phyloP scores from a whole-genome alignment of 805 yeast genomes.

The Myxozyma vanderwaltii region DNA sequence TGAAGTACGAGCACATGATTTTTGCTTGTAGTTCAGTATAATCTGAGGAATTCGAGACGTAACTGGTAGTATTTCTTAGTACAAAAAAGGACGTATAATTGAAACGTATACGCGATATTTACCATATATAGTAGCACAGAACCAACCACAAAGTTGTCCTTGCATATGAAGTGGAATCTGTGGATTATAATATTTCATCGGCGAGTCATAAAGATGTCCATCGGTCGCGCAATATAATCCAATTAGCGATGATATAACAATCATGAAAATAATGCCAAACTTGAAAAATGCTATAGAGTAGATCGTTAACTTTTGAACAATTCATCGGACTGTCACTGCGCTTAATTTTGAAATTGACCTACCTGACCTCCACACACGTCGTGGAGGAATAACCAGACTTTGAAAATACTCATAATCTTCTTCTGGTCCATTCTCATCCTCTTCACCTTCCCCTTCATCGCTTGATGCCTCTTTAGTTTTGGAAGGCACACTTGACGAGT shows the following conservation, averaged over 20 bases:
- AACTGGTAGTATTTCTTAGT: conserved; percentile 4
- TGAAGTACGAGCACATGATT: conserved; percentile 93
- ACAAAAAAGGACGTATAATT: not conserved
- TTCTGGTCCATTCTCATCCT: conserved; percentile 5
- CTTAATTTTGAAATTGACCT: not conserved
- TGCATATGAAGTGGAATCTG: conserved; percentile 59
- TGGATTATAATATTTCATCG: conserved; percentile 43
- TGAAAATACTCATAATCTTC: conserved; percentile 24
- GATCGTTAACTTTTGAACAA: no score
- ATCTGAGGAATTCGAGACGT: conserved; percentile 88
- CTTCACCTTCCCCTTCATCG: conserved; percentile 17
- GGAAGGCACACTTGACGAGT: conserved; percentile 72
- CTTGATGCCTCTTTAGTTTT: conserved; percentile 65
- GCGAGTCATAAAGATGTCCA: conserved; percentile 44
- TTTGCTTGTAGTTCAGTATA: conserved; percentile 76
- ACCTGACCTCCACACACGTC: conserved; percentile 33
- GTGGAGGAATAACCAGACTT: conserved; percentile 29
- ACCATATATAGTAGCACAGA: conserved; percentile 48
- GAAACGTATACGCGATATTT: not conserved
- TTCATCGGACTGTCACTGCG: no score
- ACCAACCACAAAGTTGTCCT: conserved; percentile 86
- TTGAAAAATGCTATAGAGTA: conserved; percentile 64
- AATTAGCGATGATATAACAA: conserved; percentile 67
- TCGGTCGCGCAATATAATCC: conserved; percentile 46
- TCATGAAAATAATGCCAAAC: conserved; percentile 73